Evolutionary conservation across 305 asterid species (phyloP).

Genomic region (Fraxinus albicans): DNA sequence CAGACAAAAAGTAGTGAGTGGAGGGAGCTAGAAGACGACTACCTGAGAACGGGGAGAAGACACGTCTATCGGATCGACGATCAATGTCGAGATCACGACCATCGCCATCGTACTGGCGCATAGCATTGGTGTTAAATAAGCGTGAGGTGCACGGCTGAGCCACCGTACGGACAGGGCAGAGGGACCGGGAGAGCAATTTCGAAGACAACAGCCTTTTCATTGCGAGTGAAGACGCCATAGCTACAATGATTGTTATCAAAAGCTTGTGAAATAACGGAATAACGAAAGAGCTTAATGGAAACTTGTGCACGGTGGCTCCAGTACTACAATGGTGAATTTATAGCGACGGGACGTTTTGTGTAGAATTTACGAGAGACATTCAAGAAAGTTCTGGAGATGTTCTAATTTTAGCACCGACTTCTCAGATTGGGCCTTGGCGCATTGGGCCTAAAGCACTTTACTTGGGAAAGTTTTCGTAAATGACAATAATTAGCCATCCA

Average conservation of each 20-base stretch:
- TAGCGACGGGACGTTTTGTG: not conserved
- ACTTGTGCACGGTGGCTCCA: too few species aligned
- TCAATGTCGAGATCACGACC: slow-evolving; percentile 41
- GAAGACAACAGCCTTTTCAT: slow-evolving; percentile 33
- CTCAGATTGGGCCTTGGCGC: not conserved
- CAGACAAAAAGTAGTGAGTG: not conserved
- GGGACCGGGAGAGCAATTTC: slow-evolving; percentile 24
- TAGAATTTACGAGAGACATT: not conserved
- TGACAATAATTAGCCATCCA: too few species aligned
- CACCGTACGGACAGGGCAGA: slow-evolving; percentile 17
- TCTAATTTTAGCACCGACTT: not conserved
- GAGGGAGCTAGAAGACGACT: not conserved
- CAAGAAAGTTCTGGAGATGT: not conserved
- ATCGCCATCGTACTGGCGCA: slow-evolving; percentile 43
- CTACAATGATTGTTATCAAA: not conserved
- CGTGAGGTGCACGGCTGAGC: slow-evolving; percentile 26
- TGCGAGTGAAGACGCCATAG: slow-evolving; percentile 43
- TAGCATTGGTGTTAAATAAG: slow-evolving; percentile 39
- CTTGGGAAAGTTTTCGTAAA: not conserved
- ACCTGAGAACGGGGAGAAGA: slow-evolving; percentile 46
- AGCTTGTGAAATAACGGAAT: not conserved
- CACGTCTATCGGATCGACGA: slow-evolving; percentile 35
- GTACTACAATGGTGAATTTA: not conserved
- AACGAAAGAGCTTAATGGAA: not conserved
- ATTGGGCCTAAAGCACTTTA: not conserved